Evolutionary conservation across 2,329 filamentous ascomycete species (phyloP), one percentile per base, ranked within the genome.

Genomic region (Salinomyces thailandicus): DNA sequence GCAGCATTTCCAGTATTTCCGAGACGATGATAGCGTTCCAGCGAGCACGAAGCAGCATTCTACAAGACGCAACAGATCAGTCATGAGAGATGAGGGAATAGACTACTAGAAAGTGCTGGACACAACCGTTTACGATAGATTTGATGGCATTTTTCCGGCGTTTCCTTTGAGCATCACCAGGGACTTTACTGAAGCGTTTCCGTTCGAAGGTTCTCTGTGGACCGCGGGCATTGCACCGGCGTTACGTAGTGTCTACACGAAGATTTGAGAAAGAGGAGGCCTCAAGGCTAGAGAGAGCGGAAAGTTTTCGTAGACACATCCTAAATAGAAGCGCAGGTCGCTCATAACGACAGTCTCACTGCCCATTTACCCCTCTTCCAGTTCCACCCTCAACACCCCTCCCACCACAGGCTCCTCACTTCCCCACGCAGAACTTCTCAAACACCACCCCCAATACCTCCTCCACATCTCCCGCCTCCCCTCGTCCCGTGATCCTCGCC

Each of bases 371-470:
- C n/a, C 22, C 8, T n/a, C 8, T 26, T 26, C n/a, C 22, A 26
- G 22, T 26, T 8, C n/a, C 22, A 8, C 22, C n/a, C n/a, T 26
- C 33, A 33, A 22, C 28, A 13, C 30, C 15, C 11, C 9, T 32
- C 18, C 13, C 16, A 17, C 30, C n/a, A n/a, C 9, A 26, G 22
- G 9, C n/a, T 8, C n/a, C n/a, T 33, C 31, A 33, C 19, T 64
- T 63, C 7, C 61, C 61, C 3, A 63, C 60, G 38, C 61, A 63
- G 39, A 64, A 64, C 84, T 93, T 96, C 60, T 96, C 89, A 64
- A 98, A 98, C 3, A 98, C 87, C 15, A 98, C 87, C 0, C 91
- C 91, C 30, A 98, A 64, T 5, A 98, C 85, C 55, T 96, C 91
- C 58, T 98, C 89, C 12, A 96, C 85, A 60, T 96, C 89, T 2